Evolutionary conservation across 164 flowering plant species (phyloP).

Genomic region (Echeveria elegans): DNA sequence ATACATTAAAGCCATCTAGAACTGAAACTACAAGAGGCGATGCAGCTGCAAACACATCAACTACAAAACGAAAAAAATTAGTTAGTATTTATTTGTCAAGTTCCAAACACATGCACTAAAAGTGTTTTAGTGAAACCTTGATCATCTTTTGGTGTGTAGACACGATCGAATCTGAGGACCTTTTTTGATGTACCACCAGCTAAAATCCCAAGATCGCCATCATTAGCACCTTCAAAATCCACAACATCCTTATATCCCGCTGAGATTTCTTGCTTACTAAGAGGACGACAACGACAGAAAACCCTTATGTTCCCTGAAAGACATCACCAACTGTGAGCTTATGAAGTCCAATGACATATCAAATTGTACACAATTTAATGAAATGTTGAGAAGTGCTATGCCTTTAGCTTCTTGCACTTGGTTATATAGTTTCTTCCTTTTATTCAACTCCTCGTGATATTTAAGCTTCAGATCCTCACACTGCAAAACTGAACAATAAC

Average conservation of each 20-base stretch:
- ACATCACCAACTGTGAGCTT: not conserved
- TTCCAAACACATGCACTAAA: too few species aligned
- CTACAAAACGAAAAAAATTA: slow-evolving; percentile 12
- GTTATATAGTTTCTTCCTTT: slow-evolving; percentile 47
- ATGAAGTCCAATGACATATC: not conserved
- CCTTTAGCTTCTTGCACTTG: not conserved
- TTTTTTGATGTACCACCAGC: slow-evolving; percentile 47
- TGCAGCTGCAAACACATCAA: slow-evolving; percentile 25
- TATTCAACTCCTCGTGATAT: slow-evolving; percentile 56
- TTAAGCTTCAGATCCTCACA: slow-evolving; percentile 72
- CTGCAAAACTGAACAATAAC: slow-evolving; percentile 62
- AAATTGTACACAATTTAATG: not conserved
- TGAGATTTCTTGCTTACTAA: slow-evolving; percentile 48
- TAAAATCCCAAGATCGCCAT: slow-evolving; percentile 62
- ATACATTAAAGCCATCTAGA: slow-evolving; percentile 36
- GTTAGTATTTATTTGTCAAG: not conserved
- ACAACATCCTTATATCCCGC: slow-evolving; percentile 42
- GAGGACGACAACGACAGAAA: slow-evolving; percentile 83
- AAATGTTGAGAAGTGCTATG: not conserved
- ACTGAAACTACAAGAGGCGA: slow-evolving; percentile 28
- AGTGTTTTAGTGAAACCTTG: too few species aligned
- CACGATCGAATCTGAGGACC: slow-evolving; percentile 69
- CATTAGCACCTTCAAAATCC: slow-evolving; percentile 66
- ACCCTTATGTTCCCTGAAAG: slow-evolving; percentile 80
- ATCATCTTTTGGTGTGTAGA: slow-evolving; percentile 63